Evolutionary conservation across 192 early-diverging fungal species (phyloP), one percentile per base, ranked within the genome.

Genomic region (Backusella liffmaniae): DNA sequence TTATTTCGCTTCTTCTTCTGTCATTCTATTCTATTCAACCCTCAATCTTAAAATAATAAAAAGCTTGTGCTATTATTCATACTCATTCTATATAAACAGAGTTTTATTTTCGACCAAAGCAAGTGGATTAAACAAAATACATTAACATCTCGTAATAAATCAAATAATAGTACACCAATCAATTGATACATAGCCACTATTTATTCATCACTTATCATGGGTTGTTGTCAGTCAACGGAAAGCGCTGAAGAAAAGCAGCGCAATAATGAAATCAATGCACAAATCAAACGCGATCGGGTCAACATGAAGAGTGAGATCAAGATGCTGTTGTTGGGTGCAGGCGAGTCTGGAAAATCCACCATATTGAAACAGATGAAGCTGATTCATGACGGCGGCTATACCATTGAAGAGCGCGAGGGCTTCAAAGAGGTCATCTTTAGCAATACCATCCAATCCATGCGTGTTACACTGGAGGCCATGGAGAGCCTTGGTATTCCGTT

Each of bases 311-410:
- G 96, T 76, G 95, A 97, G 84, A 92, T 99, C 80, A 99, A 99
- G 87, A 96, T 99, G 94, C 87, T 99, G 30, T 83, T 99, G 62
- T 87, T 99, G 10, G 51, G 93, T 80, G 95, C 97, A 51, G 97
- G 97, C 76, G 97, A 99, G 85, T 97, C 97, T 7, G 97, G 97
- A 66, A 99, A 99, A 85, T 94, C 92, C 51, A 99, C 97, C 15
- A 97, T 99, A 79, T 85, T 99, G 71, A 99, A 99, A 83, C 97
- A 99, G 82, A 97, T 99, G 96, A 96, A 96, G 82, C 89, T 99
- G 67, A 97, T 99, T 76, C 96, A 99, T 84, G 97, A 95, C 76
- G 92, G 91, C 75, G 97, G 97, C 1, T 99, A 96, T 86, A 93
- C 91, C 71, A 82, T 86, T 37, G 94, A 96, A 42, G 97, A 99